Evolutionary conservation across 768 basidiomycete genomes (phyloP).

Genomic region (Boletus bicolor): DNA sequence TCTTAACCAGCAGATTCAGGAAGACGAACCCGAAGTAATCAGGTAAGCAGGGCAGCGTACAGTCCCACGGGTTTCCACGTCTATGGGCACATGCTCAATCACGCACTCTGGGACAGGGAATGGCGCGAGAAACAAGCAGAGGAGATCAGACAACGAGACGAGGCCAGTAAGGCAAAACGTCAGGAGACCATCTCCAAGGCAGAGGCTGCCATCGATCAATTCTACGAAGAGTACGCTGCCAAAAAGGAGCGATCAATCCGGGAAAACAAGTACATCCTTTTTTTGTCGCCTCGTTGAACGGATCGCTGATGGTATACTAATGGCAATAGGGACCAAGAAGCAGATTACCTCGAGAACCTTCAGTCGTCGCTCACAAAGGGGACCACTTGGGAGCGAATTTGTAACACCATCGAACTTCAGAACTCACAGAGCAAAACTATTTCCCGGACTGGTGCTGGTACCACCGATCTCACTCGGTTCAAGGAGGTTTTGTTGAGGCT

Average conservation of each 20-base stretch:
- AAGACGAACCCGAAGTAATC: slow-evolving; percentile 86
- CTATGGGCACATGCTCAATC: background rate
- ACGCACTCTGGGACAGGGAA: slow-evolving; percentile 43
- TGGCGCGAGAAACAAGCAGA: slow-evolving; percentile 87
- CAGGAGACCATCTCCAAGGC: slow-evolving; percentile 84
- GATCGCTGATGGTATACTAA: slow-evolving; percentile 1
- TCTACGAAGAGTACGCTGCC: slow-evolving; percentile 82
- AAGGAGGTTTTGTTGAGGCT: slow-evolving; percentile 90
- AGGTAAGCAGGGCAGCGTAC: slow-evolving; percentile 43
- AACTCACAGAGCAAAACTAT: slow-evolving; percentile 98
- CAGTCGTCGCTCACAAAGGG: slow-evolving; percentile 78
- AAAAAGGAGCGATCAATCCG: slow-evolving; percentile 90
- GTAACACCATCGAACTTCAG: slow-evolving; percentile 78
- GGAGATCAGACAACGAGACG: slow-evolving; percentile 83
- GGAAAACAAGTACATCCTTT: slow-evolving; percentile 78
- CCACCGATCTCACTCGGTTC: slow-evolving; percentile 85
- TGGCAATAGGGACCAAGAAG: slow-evolving; percentile 73
- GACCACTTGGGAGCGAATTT: slow-evolving; percentile 96
- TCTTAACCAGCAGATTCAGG: slow-evolving; percentile 59
- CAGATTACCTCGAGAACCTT: slow-evolving; percentile 69
- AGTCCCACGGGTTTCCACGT: background rate
- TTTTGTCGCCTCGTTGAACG: background rate
- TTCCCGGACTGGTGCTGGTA: slow-evolving; percentile 79
- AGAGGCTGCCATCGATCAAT: slow-evolving; percentile 83
- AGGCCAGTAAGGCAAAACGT: slow-evolving; percentile 68